Conservation (phyloP, 192 early-diverging fungal genomes). For the Coemansia umbellata region DNA sequence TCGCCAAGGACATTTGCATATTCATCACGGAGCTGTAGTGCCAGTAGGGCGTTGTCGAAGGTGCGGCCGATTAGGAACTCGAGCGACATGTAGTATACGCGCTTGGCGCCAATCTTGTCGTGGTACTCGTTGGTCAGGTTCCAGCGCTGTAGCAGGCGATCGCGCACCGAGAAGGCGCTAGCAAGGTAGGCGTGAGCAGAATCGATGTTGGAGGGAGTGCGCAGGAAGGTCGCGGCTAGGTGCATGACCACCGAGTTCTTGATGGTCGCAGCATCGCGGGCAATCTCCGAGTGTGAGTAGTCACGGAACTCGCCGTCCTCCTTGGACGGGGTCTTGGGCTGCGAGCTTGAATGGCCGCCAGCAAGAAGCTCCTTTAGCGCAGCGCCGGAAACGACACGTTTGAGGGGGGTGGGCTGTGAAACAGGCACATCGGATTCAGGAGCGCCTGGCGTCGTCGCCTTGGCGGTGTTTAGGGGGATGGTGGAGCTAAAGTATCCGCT, state of each 20-base stretch:
- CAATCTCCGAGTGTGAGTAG: slow-evolving; percentile 47
- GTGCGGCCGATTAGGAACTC: slow-evolving; percentile 96
- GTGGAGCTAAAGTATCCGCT: slow-evolving; percentile 49
- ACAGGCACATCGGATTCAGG: slow-evolving; percentile 35
- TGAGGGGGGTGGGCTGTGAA: slow-evolving; percentile 40
- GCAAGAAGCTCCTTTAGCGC: slow-evolving; percentile 52
- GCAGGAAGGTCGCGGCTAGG: slow-evolving; percentile 84
- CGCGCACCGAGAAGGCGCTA: slow-evolving; percentile 86
- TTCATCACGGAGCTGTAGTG: slow-evolving; percentile 74
- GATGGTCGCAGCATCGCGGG: slow-evolving; percentile 66
- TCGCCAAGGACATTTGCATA: slow-evolving; percentile 65
- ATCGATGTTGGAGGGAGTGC: slow-evolving; percentile 87
- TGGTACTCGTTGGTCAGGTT: slow-evolving; percentile 89
- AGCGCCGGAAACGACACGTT: slow-evolving; percentile 49
- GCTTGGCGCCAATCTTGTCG: slow-evolving; percentile 73
- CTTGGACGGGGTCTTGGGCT: slow-evolving; percentile 42
- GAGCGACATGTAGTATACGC: slow-evolving; percentile 96
- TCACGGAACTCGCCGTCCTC: slow-evolving; percentile 46
- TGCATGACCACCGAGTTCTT: slow-evolving; percentile 87
- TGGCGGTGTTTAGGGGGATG: slow-evolving; percentile 46
- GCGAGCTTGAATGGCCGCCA: slow-evolving; percentile 29
- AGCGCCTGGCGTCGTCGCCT: slow-evolving; percentile 45
- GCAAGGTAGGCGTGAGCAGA: slow-evolving; percentile 91
- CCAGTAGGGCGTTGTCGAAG: slow-evolving; percentile 95
- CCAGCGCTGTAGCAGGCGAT: slow-evolving; percentile 90